These are phyloP conservation scores for Mycena latifolia DNA, from an alignment of 768 basidiomycete genomes.

Conservation along the genomic window DNA sequence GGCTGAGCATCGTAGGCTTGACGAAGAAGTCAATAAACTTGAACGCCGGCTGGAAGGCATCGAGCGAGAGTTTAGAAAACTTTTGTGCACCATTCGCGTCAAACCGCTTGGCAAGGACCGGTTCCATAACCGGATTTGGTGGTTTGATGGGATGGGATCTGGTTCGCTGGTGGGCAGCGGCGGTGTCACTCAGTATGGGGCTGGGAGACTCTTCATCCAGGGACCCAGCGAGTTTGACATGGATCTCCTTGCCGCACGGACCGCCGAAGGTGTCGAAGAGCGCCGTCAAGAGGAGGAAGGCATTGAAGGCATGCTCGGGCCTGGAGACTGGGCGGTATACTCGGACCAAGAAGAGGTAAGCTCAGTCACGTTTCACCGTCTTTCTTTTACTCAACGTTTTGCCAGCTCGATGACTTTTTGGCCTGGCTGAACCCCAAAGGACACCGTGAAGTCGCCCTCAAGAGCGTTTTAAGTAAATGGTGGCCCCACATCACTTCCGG, in stretches of 20 bases:
- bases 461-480: constrained; percentile 84
- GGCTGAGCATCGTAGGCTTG: constrained; percentile 85
- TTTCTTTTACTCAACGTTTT: constrained; percentile 30
- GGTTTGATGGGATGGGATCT: constrained; percentile 97
- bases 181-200: constrained; percentile 85
- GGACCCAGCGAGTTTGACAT: constrained; percentile 89
- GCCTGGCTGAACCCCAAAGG: constrained; percentile 96
- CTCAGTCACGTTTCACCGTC: constrained; percentile 38
- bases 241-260: constrained; percentile 74
- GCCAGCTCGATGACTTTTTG: constrained; percentile 84
- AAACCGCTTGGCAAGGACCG: constrained; percentile 93
- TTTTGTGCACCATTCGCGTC: constrained; percentile 85
- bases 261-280: constrained; percentile 67
- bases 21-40: constrained; percentile 89
- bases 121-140: constrained; percentile 97
- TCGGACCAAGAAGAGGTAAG: constrained; percentile 88
- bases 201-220: constrained; percentile 93
- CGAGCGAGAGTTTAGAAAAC: constrained; percentile 94
- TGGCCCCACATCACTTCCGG: constrained; percentile 87
- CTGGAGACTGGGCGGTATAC: constrained; percentile 94
- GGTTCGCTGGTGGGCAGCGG: constrained; percentile 84
- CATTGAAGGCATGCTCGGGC: constrained; percentile 74
- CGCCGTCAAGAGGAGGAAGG: constrained; percentile 86
- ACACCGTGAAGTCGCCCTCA: constrained; percentile 85
- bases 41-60: constrained; percentile 87